Percentiles rank a stretch among this genome's conserved stretches.
Conservation (phyloP, 768 basidiomycete genomes). For the Kondoa malvinella region DNA sequence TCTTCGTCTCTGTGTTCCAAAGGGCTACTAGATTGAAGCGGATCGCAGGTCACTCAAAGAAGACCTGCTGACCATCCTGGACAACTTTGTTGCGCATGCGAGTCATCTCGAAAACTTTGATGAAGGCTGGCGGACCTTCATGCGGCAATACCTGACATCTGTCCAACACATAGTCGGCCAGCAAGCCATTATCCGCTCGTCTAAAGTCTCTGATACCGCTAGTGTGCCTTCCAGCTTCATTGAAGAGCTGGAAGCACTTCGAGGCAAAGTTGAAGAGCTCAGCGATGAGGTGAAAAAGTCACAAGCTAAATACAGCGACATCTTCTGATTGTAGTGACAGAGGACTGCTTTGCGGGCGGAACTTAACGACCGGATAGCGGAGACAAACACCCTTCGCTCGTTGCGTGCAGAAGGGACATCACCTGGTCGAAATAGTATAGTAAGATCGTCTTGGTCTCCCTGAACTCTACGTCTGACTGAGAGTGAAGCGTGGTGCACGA, state of each 20-base stretch:
- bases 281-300: slow-evolving; percentile 53
- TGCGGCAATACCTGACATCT: slow-evolving; percentile 45
- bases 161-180: slow-evolving; percentile 53
- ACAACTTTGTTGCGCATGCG: slow-evolving; percentile 50
- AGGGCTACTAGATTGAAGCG: too few species aligned
- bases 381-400: slow-evolving; percentile 49
- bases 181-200: slow-evolving; percentile 42
- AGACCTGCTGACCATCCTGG: slow-evolving; percentile 44
- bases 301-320: slow-evolving; percentile 11
- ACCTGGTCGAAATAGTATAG: slow-evolving; percentile 19
- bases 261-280: slow-evolving; percentile 46
- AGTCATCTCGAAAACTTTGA: slow-evolving; percentile 47
- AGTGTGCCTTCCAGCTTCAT: slow-evolving; percentile 34
- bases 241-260: slow-evolving; percentile 47
- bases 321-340: slow-evolving; percentile 34
- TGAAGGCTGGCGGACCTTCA: slow-evolving; percentile 46
- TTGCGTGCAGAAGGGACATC: slow-evolving; percentile 32
- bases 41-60: slow-evolving; percentile 38
- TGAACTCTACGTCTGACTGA: too few species aligned
- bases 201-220: slow-evolving; percentile 35
- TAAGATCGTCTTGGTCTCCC: slow-evolving; percentile 40
- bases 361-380: slow-evolving; percentile 48
- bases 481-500: neutral
- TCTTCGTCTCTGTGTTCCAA: neutral
- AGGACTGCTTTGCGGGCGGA: slow-evolving; percentile 41